Percentiles rank a stretch among this genome's conserved stretches.
Conservation (phyloP, 1,139 yeast species). For the Ogataea hybrid region DNA sequence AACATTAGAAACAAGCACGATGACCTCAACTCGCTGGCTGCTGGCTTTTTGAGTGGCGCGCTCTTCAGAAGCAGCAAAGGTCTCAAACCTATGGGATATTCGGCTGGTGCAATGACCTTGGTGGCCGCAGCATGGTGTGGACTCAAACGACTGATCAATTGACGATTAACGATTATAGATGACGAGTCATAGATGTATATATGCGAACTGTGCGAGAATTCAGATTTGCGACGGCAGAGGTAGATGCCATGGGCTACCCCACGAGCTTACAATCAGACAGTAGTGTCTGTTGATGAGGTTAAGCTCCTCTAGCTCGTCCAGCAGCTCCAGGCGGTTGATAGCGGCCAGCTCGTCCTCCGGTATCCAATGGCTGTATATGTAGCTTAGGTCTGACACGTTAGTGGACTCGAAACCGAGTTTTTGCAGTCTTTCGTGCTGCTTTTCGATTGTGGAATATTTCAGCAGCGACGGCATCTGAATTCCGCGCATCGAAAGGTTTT, state of each 20-base stretch:
- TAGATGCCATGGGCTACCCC: conserved; percentile 21
- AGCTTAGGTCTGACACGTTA: conserved; percentile 55
- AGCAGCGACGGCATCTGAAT: conserved; percentile 66
- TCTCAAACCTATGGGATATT: conserved; percentile 79
- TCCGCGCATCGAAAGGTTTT: conserved; percentile 68
- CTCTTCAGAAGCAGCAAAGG: conserved; percentile 86
- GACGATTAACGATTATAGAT: conserved; percentile 13
- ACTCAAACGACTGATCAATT: conserved; percentile 48
- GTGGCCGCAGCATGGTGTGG: conserved; percentile 96
- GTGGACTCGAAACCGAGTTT: conserved; percentile 26
- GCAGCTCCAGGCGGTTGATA: conserved; percentile 63
- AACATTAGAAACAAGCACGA: conserved; percentile 86
- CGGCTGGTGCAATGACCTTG: conserved; percentile 81
- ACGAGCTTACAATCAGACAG: conserved; percentile 43
- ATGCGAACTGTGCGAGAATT: conserved; percentile 9
- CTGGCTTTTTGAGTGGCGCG: conserved; percentile 95
- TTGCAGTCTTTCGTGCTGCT: conserved; percentile 42
- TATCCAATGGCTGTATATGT: conserved; percentile 60
- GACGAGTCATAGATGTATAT: conserved; percentile 12
- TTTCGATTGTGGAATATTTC: conserved; percentile 46
- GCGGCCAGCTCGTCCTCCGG: conserved; percentile 45
- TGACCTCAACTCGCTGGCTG: conserved; percentile 73
- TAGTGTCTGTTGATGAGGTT: conserved; percentile 74
- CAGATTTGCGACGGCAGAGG: conserved; percentile 21
- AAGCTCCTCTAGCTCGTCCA: conserved; percentile 91